Conservation (phyloP, 129 eudicot genomes). For the Saussurea involucrata region DNA sequence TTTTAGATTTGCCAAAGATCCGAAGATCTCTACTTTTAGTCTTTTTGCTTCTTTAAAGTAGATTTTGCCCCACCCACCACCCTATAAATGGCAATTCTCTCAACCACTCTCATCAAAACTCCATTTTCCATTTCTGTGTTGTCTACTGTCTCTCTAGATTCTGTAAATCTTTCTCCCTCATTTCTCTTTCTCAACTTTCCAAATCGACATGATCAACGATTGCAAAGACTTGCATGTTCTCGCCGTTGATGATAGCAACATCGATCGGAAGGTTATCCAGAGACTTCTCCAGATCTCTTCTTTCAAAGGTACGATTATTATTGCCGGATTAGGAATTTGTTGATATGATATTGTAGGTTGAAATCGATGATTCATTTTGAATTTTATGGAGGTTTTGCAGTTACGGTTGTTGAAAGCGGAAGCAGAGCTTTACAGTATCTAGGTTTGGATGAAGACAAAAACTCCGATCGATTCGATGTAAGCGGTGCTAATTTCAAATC, state of each 20-base stretch:
- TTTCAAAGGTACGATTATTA: constrained; percentile 22
- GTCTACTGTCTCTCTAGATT: constrained; percentile 26
- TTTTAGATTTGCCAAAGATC: constrained; percentile 34
- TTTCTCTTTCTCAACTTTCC: background rate
- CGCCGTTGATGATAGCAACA: constrained; percentile 39
- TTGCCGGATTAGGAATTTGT: background rate
- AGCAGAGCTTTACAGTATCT: constrained; percentile 74
- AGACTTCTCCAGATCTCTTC: constrained; percentile 29
- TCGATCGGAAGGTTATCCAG: constrained; percentile 37
- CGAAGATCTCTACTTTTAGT: constrained; percentile 25
- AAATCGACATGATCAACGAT: constrained; percentile 8
- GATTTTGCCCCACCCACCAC: constrained; percentile 39
- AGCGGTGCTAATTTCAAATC: constrained; percentile 2
- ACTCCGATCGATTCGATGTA: constrained; percentile 46
- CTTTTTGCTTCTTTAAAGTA: constrained; percentile 32
- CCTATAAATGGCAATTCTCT: constrained; percentile 30
- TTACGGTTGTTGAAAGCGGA: constrained; percentile 91
- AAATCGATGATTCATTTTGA: background rate
- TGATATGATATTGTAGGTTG: background rate
- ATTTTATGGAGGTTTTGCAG: constrained; percentile 35
- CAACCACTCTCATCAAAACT: constrained; percentile 25
- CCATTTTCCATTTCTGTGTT: constrained; percentile 22
- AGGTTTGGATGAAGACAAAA: constrained; percentile 70
- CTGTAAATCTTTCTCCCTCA: constrained; percentile 12
- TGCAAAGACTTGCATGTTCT: constrained; percentile 28